These are phyloP conservation scores for Trichoderma cornu-damae DNA, from an alignment of 2,329 filamentous ascomycete species.

Conservation along the genomic window DNA sequence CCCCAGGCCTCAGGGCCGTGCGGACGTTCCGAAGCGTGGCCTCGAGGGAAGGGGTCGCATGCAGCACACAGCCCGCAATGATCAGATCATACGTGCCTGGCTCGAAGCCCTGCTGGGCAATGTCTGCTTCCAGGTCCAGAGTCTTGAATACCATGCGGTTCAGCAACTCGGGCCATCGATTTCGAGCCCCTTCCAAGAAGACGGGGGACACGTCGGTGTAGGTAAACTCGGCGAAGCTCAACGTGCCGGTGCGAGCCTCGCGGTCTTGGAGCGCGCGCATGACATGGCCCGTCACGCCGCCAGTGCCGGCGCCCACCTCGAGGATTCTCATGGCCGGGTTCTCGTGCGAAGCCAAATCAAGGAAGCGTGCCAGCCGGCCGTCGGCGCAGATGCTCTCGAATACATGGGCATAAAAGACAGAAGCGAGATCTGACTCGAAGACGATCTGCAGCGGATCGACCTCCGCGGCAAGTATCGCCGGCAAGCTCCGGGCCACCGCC, in stretches of 20 bases:
- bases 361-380: background rate
- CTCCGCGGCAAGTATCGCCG: conserved; percentile 30
- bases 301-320: conserved; percentile 39
- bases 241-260: conserved; percentile 20
- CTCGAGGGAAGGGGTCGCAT: background rate
- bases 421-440: conserved; percentile 32
- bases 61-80: conserved; percentile 27
- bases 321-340: conserved; percentile 34
- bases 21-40: background rate
- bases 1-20: background rate
- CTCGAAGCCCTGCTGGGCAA: conserved; percentile 31
- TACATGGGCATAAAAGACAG: conserved; percentile 33
- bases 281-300: conserved; percentile 31
- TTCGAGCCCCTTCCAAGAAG: conserved; percentile 28
- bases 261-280: conserved; percentile 24
- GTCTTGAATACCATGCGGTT: conserved; percentile 22
- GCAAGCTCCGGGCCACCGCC: conserved; percentile 22
- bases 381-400: conserved; percentile 25
- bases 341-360: conserved; percentile 27
- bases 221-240: conserved; percentile 30
- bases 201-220: conserved; percentile 38
- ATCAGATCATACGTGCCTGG: conserved; percentile 34
- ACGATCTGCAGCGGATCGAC: conserved; percentile 35
- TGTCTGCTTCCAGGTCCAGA: conserved; percentile 27
- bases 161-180: conserved; percentile 12